A percentile compares a stretch with the other conserved stretches of the same genome.
Evolutionary conservation across 2,329 filamentous ascomycete genomes (phyloP).

Genomic region (Botryotinia convoluta): DNA sequence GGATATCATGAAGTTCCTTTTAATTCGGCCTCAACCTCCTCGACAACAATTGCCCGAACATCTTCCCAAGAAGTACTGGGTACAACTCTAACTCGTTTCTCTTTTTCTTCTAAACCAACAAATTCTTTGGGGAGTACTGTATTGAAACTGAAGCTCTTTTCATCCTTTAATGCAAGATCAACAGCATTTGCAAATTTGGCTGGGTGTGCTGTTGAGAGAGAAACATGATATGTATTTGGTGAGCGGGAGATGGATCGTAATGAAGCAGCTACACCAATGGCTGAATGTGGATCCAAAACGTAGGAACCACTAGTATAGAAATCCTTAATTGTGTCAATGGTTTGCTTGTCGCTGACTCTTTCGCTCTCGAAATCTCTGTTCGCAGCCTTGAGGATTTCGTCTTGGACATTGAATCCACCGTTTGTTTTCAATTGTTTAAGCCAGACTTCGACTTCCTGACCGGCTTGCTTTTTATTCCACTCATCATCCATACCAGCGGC

Average conservation of each 20-base stretch:
- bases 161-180: slow-evolving; percentile 68
- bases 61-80: slow-evolving; percentile 60
- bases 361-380: slow-evolving; percentile 79
- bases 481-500: slow-evolving; percentile 59
- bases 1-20: slow-evolving; percentile 28
- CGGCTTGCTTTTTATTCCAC: slow-evolving; percentile 66
- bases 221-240: slow-evolving; percentile 61
- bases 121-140: slow-evolving; percentile 81
- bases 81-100: slow-evolving; percentile 69
- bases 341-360: slow-evolving; percentile 64
- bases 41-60: slow-evolving; percentile 72
- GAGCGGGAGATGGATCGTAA: slow-evolving; percentile 62
- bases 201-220: slow-evolving; percentile 89
- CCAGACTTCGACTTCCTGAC: slow-evolving; percentile 76
- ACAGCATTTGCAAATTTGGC: slow-evolving; percentile 92
- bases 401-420: slow-evolving; percentile 79
- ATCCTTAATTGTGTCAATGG: slow-evolving; percentile 61
- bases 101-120: slow-evolving; percentile 70
- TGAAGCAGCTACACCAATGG: slow-evolving; percentile 79
- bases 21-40: slow-evolving; percentile 67
- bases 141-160: slow-evolving; percentile 72
- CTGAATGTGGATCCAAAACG: slow-evolving; percentile 88
- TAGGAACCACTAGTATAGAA: slow-evolving; percentile 56
- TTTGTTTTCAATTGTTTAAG: slow-evolving; percentile 74
- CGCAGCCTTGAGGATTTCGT: slow-evolving; percentile 68